Evolutionary conservation across 2,329 filamentous ascomycete species (phyloP).

Genomic region (Microdochium trichocladiopsis): DNA sequence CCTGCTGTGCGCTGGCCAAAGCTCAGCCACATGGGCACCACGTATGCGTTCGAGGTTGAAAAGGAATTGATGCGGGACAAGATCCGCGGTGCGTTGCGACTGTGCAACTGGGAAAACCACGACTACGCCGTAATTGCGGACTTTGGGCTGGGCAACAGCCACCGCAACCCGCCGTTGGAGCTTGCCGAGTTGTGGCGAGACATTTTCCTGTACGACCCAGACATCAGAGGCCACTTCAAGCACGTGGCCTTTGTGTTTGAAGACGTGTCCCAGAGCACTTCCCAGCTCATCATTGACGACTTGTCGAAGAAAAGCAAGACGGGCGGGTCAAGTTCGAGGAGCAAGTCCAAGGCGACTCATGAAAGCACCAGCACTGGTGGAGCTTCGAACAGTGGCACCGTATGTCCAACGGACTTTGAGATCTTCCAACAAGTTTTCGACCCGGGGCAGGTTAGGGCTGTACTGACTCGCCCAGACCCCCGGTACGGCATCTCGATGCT

Average conservation of each 20-base stretch:
- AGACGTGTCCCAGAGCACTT: conserved; percentile 44
- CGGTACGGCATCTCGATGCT: conserved; percentile 48
- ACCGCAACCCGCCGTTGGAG: conserved; percentile 58
- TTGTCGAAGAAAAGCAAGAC: conserved; percentile 41
- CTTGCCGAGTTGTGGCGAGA: conserved; percentile 61
- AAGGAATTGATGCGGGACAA: conserved; percentile 66
- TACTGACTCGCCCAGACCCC: conserved; percentile 44
- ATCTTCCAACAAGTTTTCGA: conserved; percentile 49
- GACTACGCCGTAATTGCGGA: conserved; percentile 53
- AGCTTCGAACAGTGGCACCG: conserved; percentile 6
- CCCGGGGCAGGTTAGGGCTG: conserved; percentile 37
- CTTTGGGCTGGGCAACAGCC: conserved; percentile 57
- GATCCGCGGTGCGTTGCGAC: conserved; percentile 62
- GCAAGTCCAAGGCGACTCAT: conserved; percentile 20
- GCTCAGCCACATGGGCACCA: conserved; percentile 57
- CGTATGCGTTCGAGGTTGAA: conserved; percentile 67
- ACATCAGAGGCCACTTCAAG: conserved; percentile 53
- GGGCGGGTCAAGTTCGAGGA: conserved; percentile 13
- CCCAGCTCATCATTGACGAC: conserved; percentile 45
- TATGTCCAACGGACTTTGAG: conserved; percentile 34
- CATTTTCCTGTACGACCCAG: conserved; percentile 53
- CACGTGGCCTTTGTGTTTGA: conserved; percentile 61
- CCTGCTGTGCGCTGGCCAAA: conserved; percentile 68
- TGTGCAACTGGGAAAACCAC: conserved; percentile 56
- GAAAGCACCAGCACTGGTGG: conserved; percentile 20